Evolutionary conservation across 768 basidiomycete genomes (phyloP), one percentile per base, ranked within the genome.

Genomic region (Termitomyces sp.): DNA sequence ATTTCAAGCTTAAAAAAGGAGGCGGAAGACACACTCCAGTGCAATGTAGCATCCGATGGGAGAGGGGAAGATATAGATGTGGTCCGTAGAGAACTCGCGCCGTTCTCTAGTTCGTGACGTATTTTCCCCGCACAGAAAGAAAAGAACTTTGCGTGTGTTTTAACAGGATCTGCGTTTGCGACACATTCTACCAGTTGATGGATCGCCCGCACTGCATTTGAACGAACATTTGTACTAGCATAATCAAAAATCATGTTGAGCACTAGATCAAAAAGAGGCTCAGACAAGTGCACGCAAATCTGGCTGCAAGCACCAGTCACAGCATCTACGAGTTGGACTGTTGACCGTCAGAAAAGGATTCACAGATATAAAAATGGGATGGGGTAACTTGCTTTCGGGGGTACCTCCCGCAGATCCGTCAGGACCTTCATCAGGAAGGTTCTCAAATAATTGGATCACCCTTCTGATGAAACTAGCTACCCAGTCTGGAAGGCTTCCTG

Each of bases 181-280:
- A 95, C 81, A 66, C 90, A 91, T 71, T 90, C 86, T 34, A 94
- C 88, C 4, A 97, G 77, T 62, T 92, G 87, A 64, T 93, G 90
- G 28, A 94, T 88, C 3, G 88, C 90, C 55, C 90, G 84, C 44
- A 94, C 90, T 24, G 91, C 88, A 69, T 94, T 95, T 26, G 90
- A 79, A 26, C 92, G 86, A 28, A 91, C 87, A 60, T 85, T 88
- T 15, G 83, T 85, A 64, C 86, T 89, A 16, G 87, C 86, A 66
- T 94, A 93, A 66, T 93, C 86, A 68, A 80, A 89, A 56, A 94
- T 82, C 79, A 93, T 85, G 63, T 91, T 87, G 47, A 94, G 74
- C 4, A 88, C 90, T 60, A 90, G 77, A 64, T 92, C 88, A 69
- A 85, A 94, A 22, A 94, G 75, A 2, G 82, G 78, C 42, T 86